Conservation (phyloP, 208 protist genomes). For the Herpetomonas tarakana region DNA sequence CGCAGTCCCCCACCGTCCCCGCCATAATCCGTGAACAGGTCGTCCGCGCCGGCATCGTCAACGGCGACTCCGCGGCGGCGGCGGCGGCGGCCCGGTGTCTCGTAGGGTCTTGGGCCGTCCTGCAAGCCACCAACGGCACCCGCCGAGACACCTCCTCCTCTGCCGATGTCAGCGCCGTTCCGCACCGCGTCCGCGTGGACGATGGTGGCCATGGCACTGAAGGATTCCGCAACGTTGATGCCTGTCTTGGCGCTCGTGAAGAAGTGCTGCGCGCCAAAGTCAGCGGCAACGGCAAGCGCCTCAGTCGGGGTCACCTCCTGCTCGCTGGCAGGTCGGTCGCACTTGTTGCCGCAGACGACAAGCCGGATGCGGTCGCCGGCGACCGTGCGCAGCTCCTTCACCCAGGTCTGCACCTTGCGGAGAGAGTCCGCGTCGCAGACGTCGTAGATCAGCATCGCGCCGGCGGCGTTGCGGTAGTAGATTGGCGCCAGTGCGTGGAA, state of each 20-base stretch:
- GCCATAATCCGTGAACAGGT: not conserved
- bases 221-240: constrained; percentile 59
- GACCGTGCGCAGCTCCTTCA: constrained; percentile 92
- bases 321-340: constrained; percentile 67
- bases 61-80: not conserved
- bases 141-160: constrained; percentile 1
- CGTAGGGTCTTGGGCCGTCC: too few species aligned
- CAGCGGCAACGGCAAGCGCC: constrained; percentile 55
- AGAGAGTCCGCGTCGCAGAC: constrained; percentile 93
- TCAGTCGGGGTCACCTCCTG: constrained; percentile 68
- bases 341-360: constrained; percentile 94
- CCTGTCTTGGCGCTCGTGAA: constrained; percentile 69
- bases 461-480: constrained; percentile 82
- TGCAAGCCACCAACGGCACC: not conserved
- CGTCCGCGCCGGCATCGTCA: not conserved
- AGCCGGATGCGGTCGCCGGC: constrained; percentile 89
- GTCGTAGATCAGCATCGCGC: constrained; percentile 95
- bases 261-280: constrained; percentile 62
- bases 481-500: constrained; percentile 84
- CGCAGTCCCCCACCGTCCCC: not conserved
- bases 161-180: not conserved
- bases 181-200: not conserved
- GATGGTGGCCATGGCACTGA: constrained; percentile 51
- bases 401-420: constrained; percentile 93
- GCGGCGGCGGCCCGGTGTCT: not conserved